phyloP scores from a whole-genome alignment of 768 basidiomycete genomes.

The Suillus subaureus region DNA sequence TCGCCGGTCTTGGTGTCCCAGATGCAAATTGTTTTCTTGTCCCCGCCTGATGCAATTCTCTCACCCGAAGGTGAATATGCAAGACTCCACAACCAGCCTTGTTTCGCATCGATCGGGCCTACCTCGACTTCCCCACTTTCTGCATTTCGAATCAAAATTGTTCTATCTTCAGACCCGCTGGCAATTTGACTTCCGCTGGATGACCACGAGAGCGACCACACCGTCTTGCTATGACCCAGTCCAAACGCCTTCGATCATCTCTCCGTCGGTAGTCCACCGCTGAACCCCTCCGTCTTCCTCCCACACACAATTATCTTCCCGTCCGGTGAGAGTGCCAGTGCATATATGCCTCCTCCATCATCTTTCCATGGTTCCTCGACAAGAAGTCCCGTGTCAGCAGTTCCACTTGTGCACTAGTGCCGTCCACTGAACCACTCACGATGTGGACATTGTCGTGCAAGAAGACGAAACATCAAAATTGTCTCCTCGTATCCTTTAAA shows the following conservation, averaged over 20 bases:
- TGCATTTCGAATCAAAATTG: background rate
- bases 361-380: background rate
- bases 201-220: background rate
- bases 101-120: too few relatives aligned
- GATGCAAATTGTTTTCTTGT: too few relatives aligned
- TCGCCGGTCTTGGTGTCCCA: too few relatives aligned
- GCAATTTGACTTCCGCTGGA: background rate
- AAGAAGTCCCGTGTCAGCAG: background rate
- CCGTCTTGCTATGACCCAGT: background rate
- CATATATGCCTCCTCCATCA: background rate
- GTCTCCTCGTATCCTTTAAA: background rate
- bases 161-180: background rate
- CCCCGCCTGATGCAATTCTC: too few relatives aligned
- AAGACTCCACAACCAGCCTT: too few relatives aligned
- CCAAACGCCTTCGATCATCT: background rate
- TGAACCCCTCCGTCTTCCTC: background rate
- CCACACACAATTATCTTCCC: background rate
- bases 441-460: constrained; percentile 1
- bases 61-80: too few relatives aligned
- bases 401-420: background rate
- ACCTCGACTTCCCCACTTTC: background rate
- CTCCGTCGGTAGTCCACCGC: background rate
- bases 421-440: background rate
- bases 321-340: background rate
- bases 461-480: background rate